These are phyloP conservation scores for Xenoacremonium recifei DNA, from an alignment of 2,329 filamentous ascomycete genomes.

Conservation along the genomic window DNA sequence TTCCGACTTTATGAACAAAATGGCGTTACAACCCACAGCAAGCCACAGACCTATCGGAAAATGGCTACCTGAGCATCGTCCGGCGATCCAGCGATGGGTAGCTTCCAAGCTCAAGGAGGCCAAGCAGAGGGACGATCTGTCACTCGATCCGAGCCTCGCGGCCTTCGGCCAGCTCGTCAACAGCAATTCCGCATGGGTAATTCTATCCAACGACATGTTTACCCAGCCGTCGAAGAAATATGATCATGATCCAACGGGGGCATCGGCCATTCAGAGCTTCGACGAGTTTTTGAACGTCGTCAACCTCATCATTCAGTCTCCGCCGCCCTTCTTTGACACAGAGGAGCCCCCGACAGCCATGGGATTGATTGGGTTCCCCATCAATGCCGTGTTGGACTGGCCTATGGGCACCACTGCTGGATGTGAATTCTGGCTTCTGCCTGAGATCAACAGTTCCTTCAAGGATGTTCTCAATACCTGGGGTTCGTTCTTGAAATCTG, in stretches of 20 bases:
- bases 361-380: constrained; percentile 54
- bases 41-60: not conserved
- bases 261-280: not conserved
- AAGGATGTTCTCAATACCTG: constrained; percentile 51
- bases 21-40: not conserved
- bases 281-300: not conserved
- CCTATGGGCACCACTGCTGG: constrained; percentile 57
- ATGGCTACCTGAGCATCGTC: not conserved
- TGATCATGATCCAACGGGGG: not conserved
- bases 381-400: constrained; percentile 58
- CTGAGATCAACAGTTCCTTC: constrained; percentile 49
- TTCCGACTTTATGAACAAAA: not conserved
- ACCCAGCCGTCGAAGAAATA: not conserved
- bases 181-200: not conserved
- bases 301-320: not conserved
- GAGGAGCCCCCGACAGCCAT: not conserved
- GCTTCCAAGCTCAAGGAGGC: not conserved
- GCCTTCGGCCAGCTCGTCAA: not conserved
- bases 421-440: constrained; percentile 51
- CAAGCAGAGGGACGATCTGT: not conserved
- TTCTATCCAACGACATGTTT: not conserved
- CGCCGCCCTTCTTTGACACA: not conserved
- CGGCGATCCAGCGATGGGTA: not conserved
- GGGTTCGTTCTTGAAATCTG: constrained; percentile 30
- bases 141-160: not conserved